Conservation (phyloP, 2,329 filamentous ascomycete genomes). For the Venturia nashicola region DNA sequence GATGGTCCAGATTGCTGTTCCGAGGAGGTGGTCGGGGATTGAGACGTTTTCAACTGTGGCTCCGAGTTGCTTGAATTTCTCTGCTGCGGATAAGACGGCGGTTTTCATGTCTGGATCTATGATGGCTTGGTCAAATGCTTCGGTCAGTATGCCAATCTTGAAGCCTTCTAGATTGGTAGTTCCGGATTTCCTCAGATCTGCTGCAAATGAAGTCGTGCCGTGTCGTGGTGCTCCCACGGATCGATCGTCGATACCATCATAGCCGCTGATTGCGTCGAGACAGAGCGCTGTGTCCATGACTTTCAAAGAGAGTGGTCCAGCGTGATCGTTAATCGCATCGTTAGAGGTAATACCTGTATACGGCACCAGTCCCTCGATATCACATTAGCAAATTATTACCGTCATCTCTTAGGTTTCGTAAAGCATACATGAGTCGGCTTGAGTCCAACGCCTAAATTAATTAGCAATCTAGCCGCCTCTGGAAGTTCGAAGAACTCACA, state of each 20-base stretch:
- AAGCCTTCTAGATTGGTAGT: constrained; percentile 14
- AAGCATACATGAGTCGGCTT: constrained; percentile 28
- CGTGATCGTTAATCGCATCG: constrained; percentile 32
- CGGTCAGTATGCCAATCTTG: constrained; percentile 19
- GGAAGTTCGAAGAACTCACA: constrained; percentile 6
- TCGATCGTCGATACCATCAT: constrained; percentile 21
- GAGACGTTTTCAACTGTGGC: constrained; percentile 36
- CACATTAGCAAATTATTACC: neutral
- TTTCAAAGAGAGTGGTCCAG: constrained; percentile 21
- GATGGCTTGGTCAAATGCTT: constrained; percentile 15
- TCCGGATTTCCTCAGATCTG: constrained; percentile 10
- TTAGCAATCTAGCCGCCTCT: neutral
- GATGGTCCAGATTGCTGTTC: constrained; percentile 31
- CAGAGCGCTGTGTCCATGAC: constrained; percentile 17
- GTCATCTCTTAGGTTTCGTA: neutral
- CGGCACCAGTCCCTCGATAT: constrained; percentile 32
- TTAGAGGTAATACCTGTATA: constrained; percentile 35
- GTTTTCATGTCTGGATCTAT: constrained; percentile 28
- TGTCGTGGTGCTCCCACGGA: constrained; percentile 17
- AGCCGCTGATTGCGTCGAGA: constrained; percentile 20
- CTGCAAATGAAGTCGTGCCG: constrained; percentile 16
- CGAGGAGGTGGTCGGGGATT: constrained; percentile 30
- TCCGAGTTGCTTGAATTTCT: constrained; percentile 31
- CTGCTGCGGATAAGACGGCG: constrained; percentile 28
- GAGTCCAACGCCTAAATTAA: constrained; percentile 6